Evolutionary conservation across 768 basidiomycete genomes (phyloP).

Genomic region (Jaapia argillacea): DNA sequence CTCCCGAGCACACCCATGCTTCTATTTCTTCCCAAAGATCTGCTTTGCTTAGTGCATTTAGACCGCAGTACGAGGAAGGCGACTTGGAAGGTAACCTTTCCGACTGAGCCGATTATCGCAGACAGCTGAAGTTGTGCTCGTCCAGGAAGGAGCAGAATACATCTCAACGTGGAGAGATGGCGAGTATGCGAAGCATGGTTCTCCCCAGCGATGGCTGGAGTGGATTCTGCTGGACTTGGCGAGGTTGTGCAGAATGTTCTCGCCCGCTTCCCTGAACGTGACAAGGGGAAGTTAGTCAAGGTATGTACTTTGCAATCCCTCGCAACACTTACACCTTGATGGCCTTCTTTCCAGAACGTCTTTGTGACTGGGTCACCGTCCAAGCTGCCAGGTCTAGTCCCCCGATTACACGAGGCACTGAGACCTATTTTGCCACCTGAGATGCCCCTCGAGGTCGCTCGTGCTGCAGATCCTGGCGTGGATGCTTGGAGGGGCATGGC

Average conservation of each 20-base stretch:
- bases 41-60: constrained; percentile 79
- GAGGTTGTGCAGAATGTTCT: constrained; percentile 86
- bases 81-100: constrained; percentile 45
- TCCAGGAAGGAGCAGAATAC: constrained; percentile 62
- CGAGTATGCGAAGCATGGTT: constrained; percentile 90
- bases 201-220: constrained; percentile 86
- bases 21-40: constrained; percentile 69
- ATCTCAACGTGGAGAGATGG: constrained; percentile 85
- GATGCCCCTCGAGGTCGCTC: constrained; percentile 53
- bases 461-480: constrained; percentile 53
- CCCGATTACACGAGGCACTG: constrained; percentile 63
- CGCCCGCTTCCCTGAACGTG: constrained; percentile 52
- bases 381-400: constrained; percentile 55
- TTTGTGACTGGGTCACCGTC: constrained; percentile 84
- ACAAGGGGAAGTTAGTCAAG: constrained; percentile 67
- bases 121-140: background rate
- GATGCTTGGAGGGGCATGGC: constrained; percentile 97
- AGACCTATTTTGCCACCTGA: constrained; percentile 81
- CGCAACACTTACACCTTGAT: background rate
- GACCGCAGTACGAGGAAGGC: constrained; percentile 68
- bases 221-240: constrained; percentile 91
- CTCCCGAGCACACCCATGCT: constrained; percentile 69
- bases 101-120: background rate
- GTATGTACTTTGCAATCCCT: constrained; percentile 27
- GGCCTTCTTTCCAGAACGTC: constrained; percentile 49